Base-by-base conservation (phyloP, 208 protist genomes). In the Vickermania ingenoplastis region DNA sequence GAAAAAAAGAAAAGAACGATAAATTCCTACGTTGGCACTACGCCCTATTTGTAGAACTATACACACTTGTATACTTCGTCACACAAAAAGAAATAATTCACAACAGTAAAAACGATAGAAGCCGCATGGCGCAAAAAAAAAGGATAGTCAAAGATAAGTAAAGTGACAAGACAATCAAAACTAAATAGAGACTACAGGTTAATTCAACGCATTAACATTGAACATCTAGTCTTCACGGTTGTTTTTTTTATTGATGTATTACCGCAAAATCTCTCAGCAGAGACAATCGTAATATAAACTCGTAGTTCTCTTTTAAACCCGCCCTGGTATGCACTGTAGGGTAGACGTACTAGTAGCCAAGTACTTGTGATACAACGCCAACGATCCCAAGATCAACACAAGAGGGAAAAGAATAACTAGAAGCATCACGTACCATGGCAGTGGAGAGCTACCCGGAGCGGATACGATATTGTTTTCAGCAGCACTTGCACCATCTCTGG, bases 271-370 rank as follows among this genome's bases (percentile, higher is more conserved):
- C 17, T 17, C 36, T 17, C 11, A 17, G 31, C 4, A 61, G 1
- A 36, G 27, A 25, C 41, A 22, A 59, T 60, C 28, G 50, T 48
- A 66, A 57, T 70, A 69, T 70, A 65, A 57, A 70, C 55, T 57
- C n/a, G n/a, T n/a, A n/a, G n/a, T n/a, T n/a, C n/a, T n/a, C n/a
- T n/a, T n/a, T n/a, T n/a, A n/a, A n/a, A n/a, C n/a, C n/a, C n/a
- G n/a, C n/a, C n/a, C n/a, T n/a, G n/a, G n/a, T n/a, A n/a, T n/a
- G n/a, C n/a, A n/a, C n/a, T n/a, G n/a, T n/a, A n/a, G n/a, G n/a
- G n/a, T n/a, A n/a, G n/a, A n/a, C n/a, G n/a, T n/a, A n/a, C n/a
- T n/a, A n/a, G n/a, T n/a, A n/a, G 49, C 52, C 61, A 59, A 58
- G 7, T 60, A 63, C 21, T 52, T 61, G 41, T 61, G 22, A 25